Evolutionary conservation across 192 early-diverging fungal species (phyloP).

Genomic region (Coemansia furcata): DNA sequence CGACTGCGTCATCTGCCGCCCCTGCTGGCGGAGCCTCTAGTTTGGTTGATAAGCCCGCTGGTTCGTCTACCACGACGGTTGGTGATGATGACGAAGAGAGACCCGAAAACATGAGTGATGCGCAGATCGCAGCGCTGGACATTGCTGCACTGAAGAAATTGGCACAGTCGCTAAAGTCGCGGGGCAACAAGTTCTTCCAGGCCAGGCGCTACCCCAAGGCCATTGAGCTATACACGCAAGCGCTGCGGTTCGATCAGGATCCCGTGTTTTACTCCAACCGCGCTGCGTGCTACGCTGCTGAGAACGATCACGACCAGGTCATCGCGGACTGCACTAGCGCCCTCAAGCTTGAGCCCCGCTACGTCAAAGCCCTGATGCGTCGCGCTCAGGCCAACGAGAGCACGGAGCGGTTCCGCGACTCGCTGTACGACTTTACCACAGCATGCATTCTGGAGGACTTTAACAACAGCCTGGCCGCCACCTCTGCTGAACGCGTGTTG

Average conservation of each 20-base stretch:
- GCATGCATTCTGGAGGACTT: constrained; percentile 95
- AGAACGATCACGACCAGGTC: constrained; percentile 68
- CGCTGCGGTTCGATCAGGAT: constrained; percentile 76
- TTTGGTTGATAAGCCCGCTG: background rate
- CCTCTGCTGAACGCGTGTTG: constrained; percentile 84
- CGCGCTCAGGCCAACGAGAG: constrained; percentile 67
- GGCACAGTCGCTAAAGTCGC: constrained; percentile 74
- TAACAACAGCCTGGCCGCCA: constrained; percentile 76
- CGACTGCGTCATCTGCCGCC: constrained; percentile 4
- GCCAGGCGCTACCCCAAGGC: constrained; percentile 83
- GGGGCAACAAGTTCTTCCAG: constrained; percentile 85
- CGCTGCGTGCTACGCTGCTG: constrained; percentile 85
- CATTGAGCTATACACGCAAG: constrained; percentile 83
- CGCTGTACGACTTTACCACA: constrained; percentile 82
- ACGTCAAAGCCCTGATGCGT: constrained; percentile 83
- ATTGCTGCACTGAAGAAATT: constrained; percentile 54
- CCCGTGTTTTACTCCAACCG: constrained; percentile 94
- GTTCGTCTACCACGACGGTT: constrained; percentile 22
- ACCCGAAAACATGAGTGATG: constrained; percentile 50
- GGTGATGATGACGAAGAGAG: constrained; percentile 34
- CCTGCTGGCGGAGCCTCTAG: background rate
- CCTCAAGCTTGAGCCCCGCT: constrained; percentile 77
- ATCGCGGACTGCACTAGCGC: constrained; percentile 86
- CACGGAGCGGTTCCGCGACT: constrained; percentile 48
- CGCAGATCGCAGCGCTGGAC: constrained; percentile 52